Evolutionary conservation across 202 grass and related monocot genomes (phyloP), one percentile per base, ranked within the genome.

Genomic region (Zoysia matrella): DNA sequence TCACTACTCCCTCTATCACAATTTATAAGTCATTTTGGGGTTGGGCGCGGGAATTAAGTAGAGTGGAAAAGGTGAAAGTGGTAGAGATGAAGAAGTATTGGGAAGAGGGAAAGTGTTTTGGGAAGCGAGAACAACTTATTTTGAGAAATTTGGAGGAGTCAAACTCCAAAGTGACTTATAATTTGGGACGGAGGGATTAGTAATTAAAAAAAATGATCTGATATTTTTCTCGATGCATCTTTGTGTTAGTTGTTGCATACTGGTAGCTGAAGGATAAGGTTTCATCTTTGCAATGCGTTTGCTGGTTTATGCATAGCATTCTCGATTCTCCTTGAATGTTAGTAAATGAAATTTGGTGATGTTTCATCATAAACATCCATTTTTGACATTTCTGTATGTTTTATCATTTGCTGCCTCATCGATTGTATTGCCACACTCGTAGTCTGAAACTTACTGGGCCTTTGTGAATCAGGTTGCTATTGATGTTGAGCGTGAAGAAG

Each of bases 401-500:
- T 42, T 57, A 53, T 73, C 36, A 51, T 73, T 80, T 56, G 6
- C 13, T 56, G 73, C 67, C 78, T 67, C 60, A 73, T 72, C 60
- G 64, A 22, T 72, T 63, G 40, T 72, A 72, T 47, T 39, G 53
- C 45, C 4, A 12, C 8, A 46, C 14, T 82, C 0, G 1, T 13
- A 51, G 8, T 10, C 55, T 78, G 65, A 15, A 43, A 41, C 68
- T 89, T 74, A 79, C 73, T 57, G 42, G 4, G 11, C 30, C 69
- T 89, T 82, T 83, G 39, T 78, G 18, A 75, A 75, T 8, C 74
- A 99, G 96, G 92, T 96, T 15, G 96, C 96, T 68, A 87, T 96
- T 80, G 96, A 99, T 79, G 93, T 99, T 74, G 96, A 96, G 83
- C 92, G 91, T 2, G 96, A 99, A 82, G 96, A 95, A 92, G 96